Conservation (phyloP, 2,329 filamentous ascomycete species). For the Purpureocillium takamizusanense region DNA sequence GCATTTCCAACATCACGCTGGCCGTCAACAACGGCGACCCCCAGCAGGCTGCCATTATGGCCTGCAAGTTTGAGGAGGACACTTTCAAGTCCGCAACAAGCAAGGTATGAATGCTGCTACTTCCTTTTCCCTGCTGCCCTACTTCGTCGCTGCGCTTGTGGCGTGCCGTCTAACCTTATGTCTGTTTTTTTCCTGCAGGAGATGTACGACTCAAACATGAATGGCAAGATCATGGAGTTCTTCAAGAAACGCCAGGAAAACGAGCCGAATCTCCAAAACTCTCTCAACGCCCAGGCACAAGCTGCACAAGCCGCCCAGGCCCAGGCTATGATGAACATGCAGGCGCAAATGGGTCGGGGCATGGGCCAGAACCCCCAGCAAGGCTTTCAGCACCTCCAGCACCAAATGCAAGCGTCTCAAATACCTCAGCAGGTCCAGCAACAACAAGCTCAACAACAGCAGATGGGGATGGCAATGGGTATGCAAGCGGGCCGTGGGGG, state of each 20-base stretch:
- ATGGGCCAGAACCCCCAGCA: slow-evolving; percentile 42
- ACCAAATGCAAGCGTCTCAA: slow-evolving; percentile 46
- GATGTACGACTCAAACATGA: slow-evolving; percentile 40
- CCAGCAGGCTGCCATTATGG: slow-evolving; percentile 30
- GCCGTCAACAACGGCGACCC: slow-evolving; percentile 32
- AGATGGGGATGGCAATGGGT: slow-evolving; percentile 28
- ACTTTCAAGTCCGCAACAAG: slow-evolving; percentile 34
- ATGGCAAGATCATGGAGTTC: slow-evolving; percentile 36
- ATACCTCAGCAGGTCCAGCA: slow-evolving; percentile 30
- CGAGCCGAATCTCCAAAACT: slow-evolving; percentile 38
- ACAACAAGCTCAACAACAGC: slow-evolving; percentile 16
- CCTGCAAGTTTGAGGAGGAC: slow-evolving; percentile 38
- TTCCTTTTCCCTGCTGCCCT: neutral
- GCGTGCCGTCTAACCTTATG: no score
- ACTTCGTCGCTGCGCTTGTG: no score
- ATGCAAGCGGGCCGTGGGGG: slow-evolving; percentile 25
- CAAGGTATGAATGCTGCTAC: slow-evolving; percentile 28
- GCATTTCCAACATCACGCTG: slow-evolving; percentile 42
- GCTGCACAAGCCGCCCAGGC: slow-evolving; percentile 27
- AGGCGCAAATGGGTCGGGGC: slow-evolving; percentile 40
- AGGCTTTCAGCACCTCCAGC: slow-evolving; percentile 49
- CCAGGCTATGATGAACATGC: slow-evolving; percentile 45
- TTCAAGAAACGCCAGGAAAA: slow-evolving; percentile 41
- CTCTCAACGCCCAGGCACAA: slow-evolving; percentile 35
- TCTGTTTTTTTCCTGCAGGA: slow-evolving; percentile 27